phyloP scores from a whole-genome alignment of 306 rosid species.

The Hippophae tibetana region DNA sequence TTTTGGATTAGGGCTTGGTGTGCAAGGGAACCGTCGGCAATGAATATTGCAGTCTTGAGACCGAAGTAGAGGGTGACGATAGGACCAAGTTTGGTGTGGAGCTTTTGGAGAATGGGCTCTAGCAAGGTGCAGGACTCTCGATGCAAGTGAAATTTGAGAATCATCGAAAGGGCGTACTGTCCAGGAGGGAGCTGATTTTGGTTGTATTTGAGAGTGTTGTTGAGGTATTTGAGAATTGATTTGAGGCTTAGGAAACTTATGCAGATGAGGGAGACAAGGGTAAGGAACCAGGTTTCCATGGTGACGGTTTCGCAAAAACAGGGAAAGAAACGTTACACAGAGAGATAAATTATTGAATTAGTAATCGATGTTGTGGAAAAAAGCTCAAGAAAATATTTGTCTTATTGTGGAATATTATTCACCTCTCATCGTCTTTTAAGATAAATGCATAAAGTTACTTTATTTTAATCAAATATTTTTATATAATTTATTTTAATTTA shows the following conservation, averaged over 20 bases:
- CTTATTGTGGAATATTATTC: too few relatives aligned
- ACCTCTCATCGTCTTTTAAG: too few relatives aligned
- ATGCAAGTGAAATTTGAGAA: not conserved
- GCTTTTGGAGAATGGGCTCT: slow-evolving; percentile 16
- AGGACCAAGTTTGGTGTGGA: slow-evolving; percentile 17
- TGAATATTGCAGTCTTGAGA: slow-evolving; percentile 10
- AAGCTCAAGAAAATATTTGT: too few relatives aligned
- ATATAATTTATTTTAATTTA: too few relatives aligned
- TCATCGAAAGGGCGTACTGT: slow-evolving; percentile 2
- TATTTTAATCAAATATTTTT: too few relatives aligned
- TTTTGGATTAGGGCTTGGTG: slow-evolving; percentile 20
- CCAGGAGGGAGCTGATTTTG: slow-evolving; percentile 16
- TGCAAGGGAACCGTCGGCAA: slow-evolving; percentile 14
- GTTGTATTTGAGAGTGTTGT: not conserved
- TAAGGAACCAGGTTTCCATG: slow-evolving; percentile 17
- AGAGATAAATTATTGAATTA: too few relatives aligned
- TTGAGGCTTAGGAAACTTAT: slow-evolving; percentile 1
- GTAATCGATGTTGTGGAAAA: too few relatives aligned
- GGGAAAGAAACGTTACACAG: too few relatives aligned
- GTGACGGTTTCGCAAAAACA: too few relatives aligned
- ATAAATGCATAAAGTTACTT: too few relatives aligned
- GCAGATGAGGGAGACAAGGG: not conserved
- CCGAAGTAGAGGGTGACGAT: slow-evolving; percentile 23
- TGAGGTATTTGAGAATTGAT: not conserved
- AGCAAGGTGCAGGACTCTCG: slow-evolving; percentile 7